These are phyloP conservation scores for Kalanchoe fedtschenkoi DNA, from an alignment of 164 flowering plant species.

Conservation along the genomic window DNA sequence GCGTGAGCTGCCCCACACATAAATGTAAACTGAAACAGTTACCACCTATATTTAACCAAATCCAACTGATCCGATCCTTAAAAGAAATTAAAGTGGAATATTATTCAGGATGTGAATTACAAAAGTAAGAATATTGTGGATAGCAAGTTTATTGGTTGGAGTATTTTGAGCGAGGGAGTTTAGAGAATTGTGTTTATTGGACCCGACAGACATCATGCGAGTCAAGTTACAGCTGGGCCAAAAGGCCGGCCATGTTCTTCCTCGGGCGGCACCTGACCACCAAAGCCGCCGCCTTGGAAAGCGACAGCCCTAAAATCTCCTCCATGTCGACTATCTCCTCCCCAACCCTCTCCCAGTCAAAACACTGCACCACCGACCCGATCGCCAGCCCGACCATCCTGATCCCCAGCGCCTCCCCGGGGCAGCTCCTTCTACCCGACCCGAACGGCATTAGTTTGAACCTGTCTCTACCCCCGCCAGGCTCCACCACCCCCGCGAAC, in stretches of 20 bases:
- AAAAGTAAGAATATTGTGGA: no score
- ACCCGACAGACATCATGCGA: no score
- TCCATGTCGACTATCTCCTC: slow-evolving; percentile 9
- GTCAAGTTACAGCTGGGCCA: no score
- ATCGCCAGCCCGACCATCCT: slow-evolving; percentile 11
- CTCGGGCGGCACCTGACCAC: neutral
- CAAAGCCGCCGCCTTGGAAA: slow-evolving; percentile 4
- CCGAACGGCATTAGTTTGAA: slow-evolving; percentile 7
- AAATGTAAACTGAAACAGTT: no score
- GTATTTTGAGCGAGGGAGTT: no score
- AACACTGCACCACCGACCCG: slow-evolving; percentile 16
- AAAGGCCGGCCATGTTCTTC: neutral
- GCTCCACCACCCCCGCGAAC: slow-evolving; percentile 9
- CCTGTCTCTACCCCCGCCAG: slow-evolving; percentile 7
- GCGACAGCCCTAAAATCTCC: neutral
- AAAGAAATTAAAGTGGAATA: no score
- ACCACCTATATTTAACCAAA: no score
- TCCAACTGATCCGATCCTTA: no score
- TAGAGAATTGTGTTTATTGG: no score
- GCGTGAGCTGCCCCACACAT: no score
- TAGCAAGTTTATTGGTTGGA: no score
- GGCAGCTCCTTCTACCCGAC: slow-evolving; percentile 9
- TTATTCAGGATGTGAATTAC: no score
- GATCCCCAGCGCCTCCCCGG: neutral
- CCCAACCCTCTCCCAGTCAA: slow-evolving; percentile 18